These are phyloP conservation scores for Aspergillus awamori DNA, from an alignment of 2,329 filamentous ascomycete species.

Conservation along the genomic window DNA sequence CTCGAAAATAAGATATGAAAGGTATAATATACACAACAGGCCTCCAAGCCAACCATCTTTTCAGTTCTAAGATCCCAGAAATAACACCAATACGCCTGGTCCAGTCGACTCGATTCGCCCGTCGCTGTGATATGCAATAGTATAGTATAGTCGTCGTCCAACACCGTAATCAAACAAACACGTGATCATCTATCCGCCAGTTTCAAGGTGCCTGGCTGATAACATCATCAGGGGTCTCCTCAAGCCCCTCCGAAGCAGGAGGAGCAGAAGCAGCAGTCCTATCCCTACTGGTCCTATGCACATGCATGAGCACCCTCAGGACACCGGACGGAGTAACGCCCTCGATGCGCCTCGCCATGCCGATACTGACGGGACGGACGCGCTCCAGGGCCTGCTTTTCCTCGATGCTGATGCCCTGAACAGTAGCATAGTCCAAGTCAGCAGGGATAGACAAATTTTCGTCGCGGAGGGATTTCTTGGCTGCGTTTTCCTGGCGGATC, in stretches of 20 bases:
- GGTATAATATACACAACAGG: not conserved
- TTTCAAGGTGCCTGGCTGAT: slow-evolving; percentile 14
- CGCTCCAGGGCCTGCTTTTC: slow-evolving; percentile 72
- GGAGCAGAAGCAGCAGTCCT: slow-evolving; percentile 1
- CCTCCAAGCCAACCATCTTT: not conserved
- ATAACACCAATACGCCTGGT: not conserved
- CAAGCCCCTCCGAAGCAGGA: slow-evolving; percentile 10
- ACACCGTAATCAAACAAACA: not conserved
- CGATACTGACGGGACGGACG: slow-evolving; percentile 79
- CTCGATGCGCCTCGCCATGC: slow-evolving; percentile 85
- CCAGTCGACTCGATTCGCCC: not conserved
- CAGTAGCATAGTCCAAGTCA: slow-evolving; percentile 73
- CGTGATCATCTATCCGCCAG: not conserved
- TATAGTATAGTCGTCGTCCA: not conserved
- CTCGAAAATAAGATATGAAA: not conserved
- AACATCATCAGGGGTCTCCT: slow-evolving; percentile 22
- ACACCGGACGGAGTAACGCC: slow-evolving; percentile 60
- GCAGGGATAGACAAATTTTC: slow-evolving; percentile 72
- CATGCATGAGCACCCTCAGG: slow-evolving; percentile 47
- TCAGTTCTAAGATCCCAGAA: not conserved
- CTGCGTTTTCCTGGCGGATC: slow-evolving; percentile 67
- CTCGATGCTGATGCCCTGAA: slow-evolving; percentile 76
- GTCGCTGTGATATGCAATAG: not conserved
- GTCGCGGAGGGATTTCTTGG: slow-evolving; percentile 71
- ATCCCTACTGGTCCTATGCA: slow-evolving; percentile 25